Evolutionary conservation across 2,329 filamentous ascomycete genomes (phyloP), one percentile per base, ranked within the genome.

Genomic region (Dendrostoma leiphaemia): DNA sequence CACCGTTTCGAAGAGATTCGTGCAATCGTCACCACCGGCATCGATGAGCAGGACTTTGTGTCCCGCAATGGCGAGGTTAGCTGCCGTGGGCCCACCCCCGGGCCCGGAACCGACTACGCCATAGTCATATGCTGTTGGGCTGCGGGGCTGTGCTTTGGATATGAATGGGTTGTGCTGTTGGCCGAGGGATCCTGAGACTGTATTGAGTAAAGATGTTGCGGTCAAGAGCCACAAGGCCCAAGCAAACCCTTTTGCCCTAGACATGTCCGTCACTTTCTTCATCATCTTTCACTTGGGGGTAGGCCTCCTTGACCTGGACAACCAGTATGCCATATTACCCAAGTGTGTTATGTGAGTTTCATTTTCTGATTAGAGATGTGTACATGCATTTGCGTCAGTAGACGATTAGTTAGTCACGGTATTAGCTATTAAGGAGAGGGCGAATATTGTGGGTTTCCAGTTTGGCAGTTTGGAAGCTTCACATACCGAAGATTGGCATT

Each of bases 1-100:
- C 15, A 59, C 44, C 23, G 37, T 35, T 15, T 59, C 54, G 2
- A 48, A 41, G 2, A 48, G 46, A 17, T 72, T 70, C 51, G 72
- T 69, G 17, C 74, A 78, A 57, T 82, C 75, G 60, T 86, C 82
- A 56, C 82, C 80, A 48, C 81, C 81, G 23, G 81, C 81, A 60
- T 85, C 82, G 29, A 85, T 50, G 19, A 57, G 51, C 15, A 57
- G 37, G 3, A 57, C 55, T 8, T 40, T 51, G 40, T 57, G 28
- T n/a, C 55, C 51, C 4, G 55, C 51, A 10, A 44, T 24, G 41
- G 55, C 55, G 21, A 57, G 52, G 10, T 47, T 49, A 17, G 52
- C 55, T 19, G 55, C 55, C 6, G 48, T 31, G 1, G 55, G 55
- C 15, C 55, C 55, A 7, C 55, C 55, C 2, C 55, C 55, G 1